These are phyloP conservation scores for Colletotrichum orchidophilum DNA, from an alignment of 2,329 filamentous ascomycete species.

Conservation along the genomic window DNA sequence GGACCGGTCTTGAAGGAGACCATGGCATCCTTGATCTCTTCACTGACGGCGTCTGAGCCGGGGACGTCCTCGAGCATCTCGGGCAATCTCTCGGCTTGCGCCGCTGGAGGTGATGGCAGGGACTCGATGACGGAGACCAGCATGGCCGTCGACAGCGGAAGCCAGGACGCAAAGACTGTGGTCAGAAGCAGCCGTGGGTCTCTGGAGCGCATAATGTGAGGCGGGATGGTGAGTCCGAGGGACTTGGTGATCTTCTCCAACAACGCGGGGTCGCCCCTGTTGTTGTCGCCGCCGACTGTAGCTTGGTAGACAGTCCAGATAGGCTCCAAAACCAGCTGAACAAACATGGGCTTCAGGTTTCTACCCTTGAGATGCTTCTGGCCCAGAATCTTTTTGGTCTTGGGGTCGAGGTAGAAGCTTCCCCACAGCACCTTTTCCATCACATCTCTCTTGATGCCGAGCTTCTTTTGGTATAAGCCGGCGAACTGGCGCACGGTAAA, in stretches of 20 bases:
- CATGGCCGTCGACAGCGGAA: slow-evolving; percentile 90
- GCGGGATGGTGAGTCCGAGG: slow-evolving; percentile 81
- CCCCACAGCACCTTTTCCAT: slow-evolving; percentile 98
- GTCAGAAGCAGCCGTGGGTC: slow-evolving; percentile 87
- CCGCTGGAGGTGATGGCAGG: slow-evolving; percentile 82
- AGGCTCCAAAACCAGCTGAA: slow-evolving; percentile 93
- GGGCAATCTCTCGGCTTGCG: slow-evolving; percentile 83
- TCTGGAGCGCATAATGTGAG: slow-evolving; percentile 84
- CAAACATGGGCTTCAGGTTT: slow-evolving; percentile 94
- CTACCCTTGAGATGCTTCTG: slow-evolving; percentile 94
- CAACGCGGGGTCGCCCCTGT: slow-evolving; percentile 82
- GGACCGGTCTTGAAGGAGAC: slow-evolving; percentile 76
- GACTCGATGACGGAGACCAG: slow-evolving; percentile 95
- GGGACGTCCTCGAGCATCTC: slow-evolving; percentile 83
- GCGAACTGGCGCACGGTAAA: slow-evolving; percentile 97
- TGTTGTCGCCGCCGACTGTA: slow-evolving; percentile 82
- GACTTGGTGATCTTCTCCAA: slow-evolving; percentile 97
- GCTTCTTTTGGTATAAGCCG: slow-evolving; percentile 92
- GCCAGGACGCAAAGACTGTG: slow-evolving; percentile 87
- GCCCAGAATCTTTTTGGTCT: slow-evolving; percentile 91
- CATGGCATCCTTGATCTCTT: slow-evolving; percentile 81
- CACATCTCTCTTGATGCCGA: slow-evolving; percentile 88
- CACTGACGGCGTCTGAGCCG: slow-evolving; percentile 75
- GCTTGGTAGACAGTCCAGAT: slow-evolving; percentile 97
- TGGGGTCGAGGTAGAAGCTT: slow-evolving; percentile 95